These are phyloP conservation scores for Cladosporium phlei DNA, from an alignment of 2,329 filamentous ascomycete genomes.

Conservation along the genomic window DNA sequence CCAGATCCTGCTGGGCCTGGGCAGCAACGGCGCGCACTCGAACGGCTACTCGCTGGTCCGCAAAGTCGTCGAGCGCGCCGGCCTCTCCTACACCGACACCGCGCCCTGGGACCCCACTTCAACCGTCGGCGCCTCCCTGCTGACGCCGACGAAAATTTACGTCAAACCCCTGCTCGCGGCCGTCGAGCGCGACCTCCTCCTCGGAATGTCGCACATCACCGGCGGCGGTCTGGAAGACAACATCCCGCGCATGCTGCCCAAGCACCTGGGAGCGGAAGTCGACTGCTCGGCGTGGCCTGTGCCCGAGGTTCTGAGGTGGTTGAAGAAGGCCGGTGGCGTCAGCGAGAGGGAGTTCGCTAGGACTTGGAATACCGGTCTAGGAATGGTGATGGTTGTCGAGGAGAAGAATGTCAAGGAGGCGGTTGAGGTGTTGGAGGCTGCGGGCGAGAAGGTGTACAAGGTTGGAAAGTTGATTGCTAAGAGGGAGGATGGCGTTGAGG, in stretches of 20 bases:
- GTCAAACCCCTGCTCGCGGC: constrained; percentile 66
- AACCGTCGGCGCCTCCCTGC: constrained; percentile 68
- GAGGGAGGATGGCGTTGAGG: constrained; percentile 53
- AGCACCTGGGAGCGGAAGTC: constrained; percentile 71
- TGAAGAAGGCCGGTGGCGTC: constrained; percentile 70
- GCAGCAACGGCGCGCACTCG: constrained; percentile 83
- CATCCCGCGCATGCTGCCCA: constrained; percentile 86
- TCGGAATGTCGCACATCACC: constrained; percentile 95
- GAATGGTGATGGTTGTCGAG: constrained; percentile 84
- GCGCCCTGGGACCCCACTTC: constrained; percentile 69
- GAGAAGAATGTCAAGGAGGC: constrained; percentile 59
- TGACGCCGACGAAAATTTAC: constrained; percentile 91
- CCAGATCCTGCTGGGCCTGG: constrained; percentile 80
- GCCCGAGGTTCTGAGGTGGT: constrained; percentile 79
- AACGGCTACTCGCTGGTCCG: constrained; percentile 98
- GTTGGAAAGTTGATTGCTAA: constrained; percentile 68
- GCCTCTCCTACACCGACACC: constrained; percentile 64
- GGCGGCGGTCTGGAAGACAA: constrained; percentile 92
- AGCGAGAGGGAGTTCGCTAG: constrained; percentile 75
- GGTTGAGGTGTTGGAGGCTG: constrained; percentile 54
- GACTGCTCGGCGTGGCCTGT: constrained; percentile 71
- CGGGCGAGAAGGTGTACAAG: constrained; percentile 71
- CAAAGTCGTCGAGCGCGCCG: constrained; percentile 73
- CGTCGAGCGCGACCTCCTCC: constrained; percentile 60
- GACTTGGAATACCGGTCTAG: constrained; percentile 91